Percentiles rank a stretch among this genome's conserved stretches.
Evolutionary conservation across 352 stramenopile species (phyloP).

Genomic region (Bremia lactucae): DNA sequence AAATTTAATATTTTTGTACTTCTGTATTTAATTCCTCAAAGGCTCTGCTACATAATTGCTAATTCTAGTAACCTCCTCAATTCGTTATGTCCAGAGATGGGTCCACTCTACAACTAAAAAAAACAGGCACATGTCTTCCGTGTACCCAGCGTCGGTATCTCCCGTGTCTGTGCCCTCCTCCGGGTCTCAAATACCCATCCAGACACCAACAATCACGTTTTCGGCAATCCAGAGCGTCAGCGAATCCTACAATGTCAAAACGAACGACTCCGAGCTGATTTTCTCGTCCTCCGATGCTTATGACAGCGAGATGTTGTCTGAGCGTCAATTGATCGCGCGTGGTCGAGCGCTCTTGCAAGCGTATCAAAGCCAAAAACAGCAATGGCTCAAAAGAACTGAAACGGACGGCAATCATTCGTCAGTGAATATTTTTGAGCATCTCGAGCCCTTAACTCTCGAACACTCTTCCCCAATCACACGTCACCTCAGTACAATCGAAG

Average conservation of each 20-base stretch:
- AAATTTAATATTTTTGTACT: too few relatives aligned
- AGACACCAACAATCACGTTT: constrained; percentile 7
- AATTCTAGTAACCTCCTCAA: too few relatives aligned
- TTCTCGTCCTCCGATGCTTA: background rate
- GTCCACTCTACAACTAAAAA: too few relatives aligned
- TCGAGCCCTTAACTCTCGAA: constrained; percentile 2
- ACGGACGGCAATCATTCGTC: constrained; percentile 4
- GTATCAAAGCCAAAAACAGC: constrained; percentile 41
- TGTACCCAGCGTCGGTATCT: background rate
- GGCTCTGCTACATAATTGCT: too few relatives aligned
- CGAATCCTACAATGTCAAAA: background rate
- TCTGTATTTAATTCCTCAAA: too few relatives aligned
- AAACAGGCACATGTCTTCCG: too few relatives aligned
- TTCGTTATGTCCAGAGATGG: too few relatives aligned
- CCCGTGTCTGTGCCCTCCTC: background rate
- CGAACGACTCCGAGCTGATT: constrained; percentile 10
- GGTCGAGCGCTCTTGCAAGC: constrained; percentile 28
- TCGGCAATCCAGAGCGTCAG: constrained; percentile 14
- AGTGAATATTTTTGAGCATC: constrained; percentile 11
- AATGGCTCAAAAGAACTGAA: constrained; percentile 8
- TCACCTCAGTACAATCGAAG: constrained; percentile 2
- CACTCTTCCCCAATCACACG: constrained; percentile 10
- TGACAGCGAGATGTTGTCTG: constrained; percentile 9
- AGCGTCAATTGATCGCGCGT: constrained; percentile 35
- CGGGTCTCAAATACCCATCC: background rate